These are phyloP conservation scores for Diaporthe sp. DNA, from an alignment of 2,329 filamentous ascomycete genomes.

Conservation along the genomic window DNA sequence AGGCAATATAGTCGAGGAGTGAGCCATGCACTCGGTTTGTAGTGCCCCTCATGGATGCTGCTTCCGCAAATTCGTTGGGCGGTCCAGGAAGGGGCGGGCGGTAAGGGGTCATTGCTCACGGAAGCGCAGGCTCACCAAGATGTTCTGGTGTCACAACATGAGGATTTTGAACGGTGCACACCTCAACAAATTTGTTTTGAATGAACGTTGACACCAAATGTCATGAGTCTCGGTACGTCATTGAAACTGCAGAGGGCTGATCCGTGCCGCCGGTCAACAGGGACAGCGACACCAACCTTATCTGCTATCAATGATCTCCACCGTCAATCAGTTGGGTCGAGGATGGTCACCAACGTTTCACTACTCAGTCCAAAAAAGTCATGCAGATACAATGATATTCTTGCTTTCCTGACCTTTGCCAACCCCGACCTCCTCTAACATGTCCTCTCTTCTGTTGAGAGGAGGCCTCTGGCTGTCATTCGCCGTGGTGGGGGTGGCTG, in stretches of 20 bases:
- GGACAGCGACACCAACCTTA: conserved; percentile 23
- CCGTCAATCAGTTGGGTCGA: not conserved
- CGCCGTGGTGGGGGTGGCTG: conserved; percentile 33
- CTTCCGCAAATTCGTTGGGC: not conserved
- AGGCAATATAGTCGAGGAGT: not conserved
- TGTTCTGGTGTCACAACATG: not conserved
- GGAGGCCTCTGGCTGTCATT: conserved; percentile 37
- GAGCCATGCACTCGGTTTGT: not conserved
- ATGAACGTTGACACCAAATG: not conserved
- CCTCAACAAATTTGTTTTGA: not conserved
- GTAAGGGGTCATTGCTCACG: not conserved
- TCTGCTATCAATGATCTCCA: conserved; percentile 23
- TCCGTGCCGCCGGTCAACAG: not conserved
- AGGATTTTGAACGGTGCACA: not conserved
- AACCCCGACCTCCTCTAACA: not conserved
- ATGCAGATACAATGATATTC: not conserved
- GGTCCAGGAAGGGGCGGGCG: not conserved
- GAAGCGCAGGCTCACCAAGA: not conserved
- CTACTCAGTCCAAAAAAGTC: not conserved
- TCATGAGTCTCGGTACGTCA: not conserved
- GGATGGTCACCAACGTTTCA: not conserved
- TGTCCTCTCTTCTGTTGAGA: conserved; percentile 33
- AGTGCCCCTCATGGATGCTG: not conserved
- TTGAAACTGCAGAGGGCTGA: conserved; percentile 8
- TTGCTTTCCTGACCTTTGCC: not conserved